Evolutionary conservation across 768 basidiomycete species (phyloP).

Genomic region (Pulveroboletus ravenelii): DNA sequence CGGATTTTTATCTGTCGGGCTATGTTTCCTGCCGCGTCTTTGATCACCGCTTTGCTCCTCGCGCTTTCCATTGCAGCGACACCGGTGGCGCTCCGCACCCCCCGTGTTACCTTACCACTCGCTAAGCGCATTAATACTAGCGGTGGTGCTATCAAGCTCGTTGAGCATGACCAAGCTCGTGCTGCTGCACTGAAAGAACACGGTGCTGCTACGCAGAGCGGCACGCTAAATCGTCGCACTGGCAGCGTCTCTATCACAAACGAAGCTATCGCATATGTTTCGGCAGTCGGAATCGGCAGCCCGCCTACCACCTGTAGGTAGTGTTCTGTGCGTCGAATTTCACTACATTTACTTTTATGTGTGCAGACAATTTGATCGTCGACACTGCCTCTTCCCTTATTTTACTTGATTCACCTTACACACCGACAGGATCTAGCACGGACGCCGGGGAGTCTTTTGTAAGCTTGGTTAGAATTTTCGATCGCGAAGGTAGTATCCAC

Average conservation of each 20-base stretch:
- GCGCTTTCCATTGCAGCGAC: slow-evolving; percentile 43
- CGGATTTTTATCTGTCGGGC: slow-evolving; percentile 11
- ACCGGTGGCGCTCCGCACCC: slow-evolving; percentile 37
- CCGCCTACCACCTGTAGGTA: slow-evolving; percentile 49
- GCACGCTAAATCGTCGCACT: slow-evolving; percentile 14
- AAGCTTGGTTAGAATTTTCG: slow-evolving; percentile 17
- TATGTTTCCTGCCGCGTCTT: slow-evolving; percentile 37
- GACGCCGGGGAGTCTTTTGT: slow-evolving; percentile 46
- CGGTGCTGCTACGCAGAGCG: slow-evolving; percentile 30
- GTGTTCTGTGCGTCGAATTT: not conserved
- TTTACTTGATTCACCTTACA: slow-evolving; percentile 52
- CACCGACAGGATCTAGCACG: slow-evolving; percentile 44
- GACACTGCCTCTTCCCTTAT: slow-evolving; percentile 69
- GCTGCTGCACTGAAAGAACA: slow-evolving; percentile 40
- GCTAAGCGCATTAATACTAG: slow-evolving; percentile 50
- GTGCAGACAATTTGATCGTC: slow-evolving; percentile 48
- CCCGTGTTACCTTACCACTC: slow-evolving; percentile 45
- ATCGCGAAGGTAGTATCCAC: not conserved
- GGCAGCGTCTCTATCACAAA: slow-evolving; percentile 38
- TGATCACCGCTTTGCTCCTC: slow-evolving; percentile 44
- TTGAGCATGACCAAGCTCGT: slow-evolving; percentile 49
- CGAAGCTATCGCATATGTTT: slow-evolving; percentile 32
- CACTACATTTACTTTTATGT: not conserved
- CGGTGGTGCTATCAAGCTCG: slow-evolving; percentile 41
- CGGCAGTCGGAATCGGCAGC: slow-evolving; percentile 48